Conservation (phyloP, 352 stramenopile species). For the Paralagenidium karlingii region DNA sequence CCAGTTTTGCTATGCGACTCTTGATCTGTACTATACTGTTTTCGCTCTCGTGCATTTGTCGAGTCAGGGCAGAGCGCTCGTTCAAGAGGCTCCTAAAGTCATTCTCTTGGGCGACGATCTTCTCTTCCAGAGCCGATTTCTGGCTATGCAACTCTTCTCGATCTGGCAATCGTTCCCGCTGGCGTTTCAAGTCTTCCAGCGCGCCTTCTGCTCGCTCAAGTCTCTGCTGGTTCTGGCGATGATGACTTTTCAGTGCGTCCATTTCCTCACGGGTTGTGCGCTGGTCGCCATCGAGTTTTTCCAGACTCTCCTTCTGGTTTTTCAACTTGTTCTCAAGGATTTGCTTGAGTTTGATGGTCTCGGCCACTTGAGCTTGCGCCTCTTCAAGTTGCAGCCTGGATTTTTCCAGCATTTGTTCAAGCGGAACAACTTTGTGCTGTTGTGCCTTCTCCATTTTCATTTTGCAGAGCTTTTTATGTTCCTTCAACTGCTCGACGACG, state of each 20-base stretch:
- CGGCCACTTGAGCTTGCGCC: slow-evolving; percentile 1
- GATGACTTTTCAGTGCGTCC: no score
- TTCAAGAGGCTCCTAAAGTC: slow-evolving; percentile 31
- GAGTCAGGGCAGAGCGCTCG: slow-evolving; percentile 16
- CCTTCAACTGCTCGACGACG: slow-evolving; percentile 51
- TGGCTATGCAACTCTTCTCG: not conserved
- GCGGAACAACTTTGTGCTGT: slow-evolving; percentile 38
- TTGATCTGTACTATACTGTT: not conserved
- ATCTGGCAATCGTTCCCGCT: no score
- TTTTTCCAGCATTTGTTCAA: slow-evolving; percentile 55
- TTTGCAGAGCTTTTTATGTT: slow-evolving; percentile 49
- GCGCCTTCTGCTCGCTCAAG: no score
- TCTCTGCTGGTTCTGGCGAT: no score
- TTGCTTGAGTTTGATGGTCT: slow-evolving; percentile 46
- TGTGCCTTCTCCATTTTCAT: slow-evolving; percentile 47
- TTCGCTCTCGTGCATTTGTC: not conserved
- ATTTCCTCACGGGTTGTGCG: no score
- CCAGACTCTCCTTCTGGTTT: slow-evolving; percentile 2
- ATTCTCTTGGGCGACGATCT: slow-evolving; percentile 31
- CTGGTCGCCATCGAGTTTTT: no score
- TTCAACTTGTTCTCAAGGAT: slow-evolving; percentile 4
- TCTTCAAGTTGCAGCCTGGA: not conserved
- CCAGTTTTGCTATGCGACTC: slow-evolving; percentile 39
- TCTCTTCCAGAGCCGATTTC: slow-evolving; percentile 1
- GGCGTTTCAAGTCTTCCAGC: no score